Evolutionary conservation across 169 alveolate species (phyloP).

Genomic region (Plasmodium gonderi): DNA sequence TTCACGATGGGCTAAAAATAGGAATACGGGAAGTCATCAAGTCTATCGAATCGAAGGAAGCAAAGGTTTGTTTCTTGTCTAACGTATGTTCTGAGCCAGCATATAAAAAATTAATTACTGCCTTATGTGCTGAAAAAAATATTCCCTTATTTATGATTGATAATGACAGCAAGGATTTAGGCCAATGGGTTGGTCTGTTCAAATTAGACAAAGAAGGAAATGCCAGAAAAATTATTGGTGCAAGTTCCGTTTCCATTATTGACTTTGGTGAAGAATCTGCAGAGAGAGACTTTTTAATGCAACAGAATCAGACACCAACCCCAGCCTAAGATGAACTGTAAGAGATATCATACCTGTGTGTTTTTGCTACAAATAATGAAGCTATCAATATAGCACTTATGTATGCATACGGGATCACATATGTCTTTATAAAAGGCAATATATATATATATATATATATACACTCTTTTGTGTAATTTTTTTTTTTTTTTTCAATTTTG

Average conservation of each 20-base stretch:
- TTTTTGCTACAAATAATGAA: no score
- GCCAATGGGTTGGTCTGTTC: constrained; percentile 98
- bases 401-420: background rate
- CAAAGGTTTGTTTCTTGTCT: constrained; percentile 95
- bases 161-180: constrained; percentile 93
- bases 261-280: constrained; percentile 96
- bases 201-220: constrained; percentile 94
- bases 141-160: constrained; percentile 94
- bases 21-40: constrained; percentile 96
- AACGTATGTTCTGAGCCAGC: constrained; percentile 95
- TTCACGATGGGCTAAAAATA: constrained; percentile 94
- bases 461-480: background rate
- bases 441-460: no score
- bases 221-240: constrained; percentile 96
- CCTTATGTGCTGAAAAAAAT: constrained; percentile 92
- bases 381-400: no score
- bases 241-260: constrained; percentile 95
- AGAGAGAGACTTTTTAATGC: constrained; percentile 91
- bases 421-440: background rate
- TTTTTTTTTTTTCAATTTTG: background rate
- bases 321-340: background rate
- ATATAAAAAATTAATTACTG: constrained; percentile 93
- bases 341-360: background rate
- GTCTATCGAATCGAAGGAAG: constrained; percentile 94
- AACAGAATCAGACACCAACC: constrained; percentile 80